A percentile compares a stretch with the other conserved stretches of the same genome.
phyloP scores from a whole-genome alignment of 352 stramenopile species.

The Pythium chondricola region DNA sequence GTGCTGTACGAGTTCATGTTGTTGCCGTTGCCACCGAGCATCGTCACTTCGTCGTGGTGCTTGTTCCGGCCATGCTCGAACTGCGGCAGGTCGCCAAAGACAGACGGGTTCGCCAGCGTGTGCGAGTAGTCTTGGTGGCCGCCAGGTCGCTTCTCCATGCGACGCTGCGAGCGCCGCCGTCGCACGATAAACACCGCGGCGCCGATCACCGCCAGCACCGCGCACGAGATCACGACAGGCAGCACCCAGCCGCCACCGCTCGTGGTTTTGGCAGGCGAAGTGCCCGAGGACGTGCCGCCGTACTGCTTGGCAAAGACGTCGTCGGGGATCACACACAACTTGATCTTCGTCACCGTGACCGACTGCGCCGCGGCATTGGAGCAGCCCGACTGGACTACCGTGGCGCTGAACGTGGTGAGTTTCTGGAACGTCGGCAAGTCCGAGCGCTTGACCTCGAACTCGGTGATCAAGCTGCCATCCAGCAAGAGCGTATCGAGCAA shows the following conservation, averaged over 20 bases:
- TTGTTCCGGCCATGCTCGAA: slow-evolving; percentile 13
- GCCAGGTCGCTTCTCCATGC: slow-evolving; percentile 2
- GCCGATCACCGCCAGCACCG: slow-evolving; percentile 29
- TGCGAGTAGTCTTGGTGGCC: slow-evolving; percentile 3
- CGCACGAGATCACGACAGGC: slow-evolving; percentile 44
- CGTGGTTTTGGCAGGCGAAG: neutral
- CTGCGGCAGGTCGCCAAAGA: slow-evolving; percentile 38
- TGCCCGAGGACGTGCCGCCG: slow-evolving; percentile 5
- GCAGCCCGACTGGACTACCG: slow-evolving; percentile 33
- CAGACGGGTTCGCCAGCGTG: slow-evolving; percentile 24
- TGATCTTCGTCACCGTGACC: slow-evolving; percentile 26
- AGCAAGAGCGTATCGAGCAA: slow-evolving; percentile 41
- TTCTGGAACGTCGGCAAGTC: slow-evolving; percentile 53
- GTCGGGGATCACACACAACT: slow-evolving; percentile 59
- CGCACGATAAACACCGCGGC: slow-evolving; percentile 46
- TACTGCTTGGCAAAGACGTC: slow-evolving; percentile 53
- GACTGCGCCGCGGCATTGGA: slow-evolving; percentile 38
- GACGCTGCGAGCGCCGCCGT: slow-evolving; percentile 18
- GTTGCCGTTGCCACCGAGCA: slow-evolving; percentile 22
- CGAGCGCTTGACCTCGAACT: slow-evolving; percentile 62
- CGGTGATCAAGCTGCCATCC: slow-evolving; percentile 38
- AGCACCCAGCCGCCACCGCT: slow-evolving; percentile 31
- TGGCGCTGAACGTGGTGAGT: slow-evolving; percentile 34
- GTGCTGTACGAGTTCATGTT: slow-evolving; percentile 34
- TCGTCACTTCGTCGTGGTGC: slow-evolving; percentile 5